Base-by-base conservation (phyloP, 2,329 filamentous ascomycete species). In the Blastomyces parvus region DNA sequence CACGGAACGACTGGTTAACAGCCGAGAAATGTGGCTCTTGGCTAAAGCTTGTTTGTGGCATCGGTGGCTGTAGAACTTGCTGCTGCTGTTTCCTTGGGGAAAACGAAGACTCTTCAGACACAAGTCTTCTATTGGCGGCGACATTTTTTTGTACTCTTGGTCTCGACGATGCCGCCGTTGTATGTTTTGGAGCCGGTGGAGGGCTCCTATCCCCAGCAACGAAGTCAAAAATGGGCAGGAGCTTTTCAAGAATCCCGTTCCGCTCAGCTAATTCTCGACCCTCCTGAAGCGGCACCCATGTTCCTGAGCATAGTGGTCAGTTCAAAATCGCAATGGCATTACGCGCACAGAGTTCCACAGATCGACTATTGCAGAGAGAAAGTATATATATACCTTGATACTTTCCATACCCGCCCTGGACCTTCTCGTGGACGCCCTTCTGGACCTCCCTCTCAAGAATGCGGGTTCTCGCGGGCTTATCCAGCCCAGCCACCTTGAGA, bases 401-500 rank as follows among this genome's bases (percentile, higher is more conserved):
- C 85, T 97, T 97, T 71, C 94, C 94, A 76, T 97, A 97, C 19
- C 94, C 94, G 67, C 93, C 94, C 74, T 99, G 94, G 6, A 99
- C 92, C 79, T 99, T 99, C 79, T 97, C 94, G 74, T 99, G 94
- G 5, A 89, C 83, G 53, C 95, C 93, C 76, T 96, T 97, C 72
- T 99, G 94, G 8, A 99, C 93, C 73, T 99, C 94, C 68, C 94
- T 86, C 78, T 99, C 94, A 5, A 99, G 83, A 63, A 99, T 97
- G 67, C 94, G 86, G 50, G 94, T 99, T 73, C 94, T 84, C 14
- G 93, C 91, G 2, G 94, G 94, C 77, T 99, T 99, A 77, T 99
- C 94, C 73, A 96, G 96, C 63, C 93, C 93, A 66, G 94, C 94
- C 50, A 95, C 91, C 74, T 99, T 99, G 59, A 99, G 81, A 65